Percentiles rank a stretch among this genome's conserved stretches.
phyloP scores from a whole-genome alignment of 495 filamentous ascomycete genomes.

The Thermochaetoides thermophila region DNA sequence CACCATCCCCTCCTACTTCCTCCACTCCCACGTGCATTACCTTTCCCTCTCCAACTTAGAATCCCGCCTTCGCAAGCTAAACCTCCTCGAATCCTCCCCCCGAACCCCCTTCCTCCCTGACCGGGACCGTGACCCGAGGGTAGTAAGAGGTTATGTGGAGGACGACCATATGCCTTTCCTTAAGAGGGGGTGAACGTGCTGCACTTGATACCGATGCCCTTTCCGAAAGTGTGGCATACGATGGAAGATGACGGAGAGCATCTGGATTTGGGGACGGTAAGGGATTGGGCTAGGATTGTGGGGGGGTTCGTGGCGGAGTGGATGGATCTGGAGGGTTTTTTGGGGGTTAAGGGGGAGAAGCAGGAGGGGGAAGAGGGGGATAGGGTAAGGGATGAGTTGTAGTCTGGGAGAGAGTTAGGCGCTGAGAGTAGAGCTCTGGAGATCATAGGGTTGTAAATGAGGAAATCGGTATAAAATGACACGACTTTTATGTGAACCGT shows the following conservation, averaged over 20 bases:
- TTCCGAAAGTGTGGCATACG: slow-evolving; percentile 78
- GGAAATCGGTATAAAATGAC: too few species aligned
- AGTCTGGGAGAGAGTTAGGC: slow-evolving; percentile 1
- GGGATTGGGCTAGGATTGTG: slow-evolving; percentile 75
- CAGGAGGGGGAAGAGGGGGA: not conserved
- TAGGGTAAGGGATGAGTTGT: slow-evolving; percentile 14
- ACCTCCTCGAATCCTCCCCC: slow-evolving; percentile 23
- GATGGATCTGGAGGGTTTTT: slow-evolving; percentile 73
- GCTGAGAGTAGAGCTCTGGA: too few species aligned
- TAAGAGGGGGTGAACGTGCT: slow-evolving; percentile 71
- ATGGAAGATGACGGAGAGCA: slow-evolving; percentile 75
- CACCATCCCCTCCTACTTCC: slow-evolving; percentile 63
- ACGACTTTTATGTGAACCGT: too few species aligned
- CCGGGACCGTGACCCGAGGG: slow-evolving; percentile 33
- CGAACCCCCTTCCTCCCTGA: slow-evolving; percentile 32
- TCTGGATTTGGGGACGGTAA: slow-evolving; percentile 65
- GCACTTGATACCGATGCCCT: slow-evolving; percentile 72
- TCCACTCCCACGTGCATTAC: slow-evolving; percentile 90
- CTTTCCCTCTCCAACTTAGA: slow-evolving; percentile 52
- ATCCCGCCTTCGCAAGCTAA: slow-evolving; percentile 44
- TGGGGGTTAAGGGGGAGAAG: slow-evolving; percentile 18
- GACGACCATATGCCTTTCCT: slow-evolving; percentile 93
- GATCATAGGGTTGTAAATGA: too few species aligned
- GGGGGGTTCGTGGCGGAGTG: slow-evolving; percentile 83
- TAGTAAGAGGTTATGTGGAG: slow-evolving; percentile 39